A percentile compares a stretch with the other conserved stretches of the same genome.
Evolutionary conservation across 495 filamentous ascomycete species (phyloP).

Genomic region (Sphaerosporella brunnea): DNA sequence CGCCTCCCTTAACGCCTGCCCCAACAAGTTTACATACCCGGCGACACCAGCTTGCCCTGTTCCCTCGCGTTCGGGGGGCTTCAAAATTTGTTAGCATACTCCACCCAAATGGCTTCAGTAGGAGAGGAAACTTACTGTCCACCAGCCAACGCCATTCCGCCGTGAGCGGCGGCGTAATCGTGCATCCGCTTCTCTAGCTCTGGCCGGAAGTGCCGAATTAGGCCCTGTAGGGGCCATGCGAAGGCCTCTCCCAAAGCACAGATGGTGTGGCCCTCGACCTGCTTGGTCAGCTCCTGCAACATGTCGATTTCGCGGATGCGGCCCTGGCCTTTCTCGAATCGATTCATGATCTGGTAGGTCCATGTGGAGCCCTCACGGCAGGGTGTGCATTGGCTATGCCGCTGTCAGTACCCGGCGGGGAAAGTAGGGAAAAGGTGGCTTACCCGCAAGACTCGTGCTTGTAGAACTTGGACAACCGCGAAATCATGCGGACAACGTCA

Average conservation of each 20-base stretch:
- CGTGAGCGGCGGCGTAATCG: slow-evolving; percentile 49
- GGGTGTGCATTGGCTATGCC: slow-evolving; percentile 49
- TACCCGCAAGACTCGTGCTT: slow-evolving; percentile 87
- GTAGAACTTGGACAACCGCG: slow-evolving; percentile 87
- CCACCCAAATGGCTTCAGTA: neutral
- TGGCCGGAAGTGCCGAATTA: slow-evolving; percentile 93
- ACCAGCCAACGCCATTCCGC: slow-evolving; percentile 59
- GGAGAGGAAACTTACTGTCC: slow-evolving; percentile 37
- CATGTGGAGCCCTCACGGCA: slow-evolving; percentile 95
- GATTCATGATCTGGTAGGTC: slow-evolving; percentile 96
- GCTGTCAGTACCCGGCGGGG: neutral
- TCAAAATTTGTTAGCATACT: too few relatives aligned
- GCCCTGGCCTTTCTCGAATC: slow-evolving; percentile 79
- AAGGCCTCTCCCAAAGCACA: slow-evolving; percentile 96
- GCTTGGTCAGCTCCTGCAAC: slow-evolving; percentile 97
- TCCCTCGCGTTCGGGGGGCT: slow-evolving; percentile 60
- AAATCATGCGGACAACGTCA: slow-evolving; percentile 85
- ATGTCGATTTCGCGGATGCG: slow-evolving; percentile 91
- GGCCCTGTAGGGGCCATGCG: slow-evolving; percentile 92
- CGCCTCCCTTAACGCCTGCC: too few relatives aligned
- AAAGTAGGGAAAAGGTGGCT: neutral
- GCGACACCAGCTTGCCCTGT: slow-evolving; percentile 69
- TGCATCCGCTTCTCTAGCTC: slow-evolving; percentile 80
- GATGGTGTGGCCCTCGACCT: slow-evolving; percentile 97
- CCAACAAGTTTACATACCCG: slow-evolving; percentile 67